Evolutionary conservation across 1,139 yeast species (phyloP), one percentile per base, ranked within the genome.

Genomic region (Blastobotrys persicus): DNA sequence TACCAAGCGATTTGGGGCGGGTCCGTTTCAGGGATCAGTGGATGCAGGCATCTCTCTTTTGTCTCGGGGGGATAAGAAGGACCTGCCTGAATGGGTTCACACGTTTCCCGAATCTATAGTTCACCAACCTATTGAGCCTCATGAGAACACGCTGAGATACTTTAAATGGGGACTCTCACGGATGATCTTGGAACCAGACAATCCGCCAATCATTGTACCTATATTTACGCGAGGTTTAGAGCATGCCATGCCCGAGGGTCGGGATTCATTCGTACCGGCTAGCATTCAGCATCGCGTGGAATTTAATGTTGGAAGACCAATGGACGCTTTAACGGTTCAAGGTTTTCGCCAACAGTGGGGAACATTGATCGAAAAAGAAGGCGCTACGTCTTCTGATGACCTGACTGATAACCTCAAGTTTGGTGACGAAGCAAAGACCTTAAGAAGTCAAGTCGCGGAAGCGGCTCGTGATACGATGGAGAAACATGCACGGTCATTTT

Each of bases 91-190:
- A 18, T 92, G 98, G 98, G 80, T 92, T 53, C 98, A 92, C 66
- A 83, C 91, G 3, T 92, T 88, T 67, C 98, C 98, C 0, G 98
- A 92, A 66, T 96, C 96, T 0, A 87, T 85, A 65, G 98, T 92
- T 1, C 77, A 92, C 47, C 98, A 92, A 66, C 72, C 91, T 28
- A 77, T 83, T 55, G 82, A 83, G 39, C 97, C 97, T 1, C 81
- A 79, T 65, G 74, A 77, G 48, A 84, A 87, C 59, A 87, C 96
- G 2, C 86, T 92, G 91, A 74, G 97, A 54, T 92, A 88, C 66
- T 92, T 92, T 74, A 85, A 88, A 64, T 92, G 98, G 98, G 98
- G 98, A 0, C 82, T 89, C 1, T 78, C 96, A 2, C 75, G 98
- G 57, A 66, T 91, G 57, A 75, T 92, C 3, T 70, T 92, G 48